phyloP scores from a whole-genome alignment of 805 yeast genomes.

The Ogataea methylovora region DNA sequence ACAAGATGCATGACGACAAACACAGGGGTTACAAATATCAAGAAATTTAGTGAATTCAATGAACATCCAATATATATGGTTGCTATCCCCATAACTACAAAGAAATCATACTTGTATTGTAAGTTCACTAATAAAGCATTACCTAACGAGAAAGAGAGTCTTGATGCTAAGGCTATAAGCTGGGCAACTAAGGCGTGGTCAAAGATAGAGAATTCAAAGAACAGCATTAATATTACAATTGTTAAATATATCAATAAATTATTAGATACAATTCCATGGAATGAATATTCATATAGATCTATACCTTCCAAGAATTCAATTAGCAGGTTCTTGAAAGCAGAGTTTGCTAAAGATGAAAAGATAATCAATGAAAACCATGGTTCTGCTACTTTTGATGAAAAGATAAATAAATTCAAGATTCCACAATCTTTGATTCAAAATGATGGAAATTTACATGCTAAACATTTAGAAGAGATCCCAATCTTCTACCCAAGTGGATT shows the following conservation, averaged over 20 bases:
- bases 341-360: conserved; percentile 14
- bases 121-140: conserved; percentile 26
- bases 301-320: conserved; percentile 65
- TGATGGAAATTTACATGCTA: conserved; percentile 8
- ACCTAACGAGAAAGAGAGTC: conserved; percentile 8
- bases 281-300: conserved; percentile 66
- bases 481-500: conserved; percentile 43
- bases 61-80: conserved; percentile 35
- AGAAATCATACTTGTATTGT: conserved; percentile 58
- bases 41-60: neutral
- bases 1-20: too few species aligned
- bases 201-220: conserved; percentile 47
- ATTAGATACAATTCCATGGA: conserved; percentile 65
- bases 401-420: conserved; percentile 6
- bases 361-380: conserved; percentile 3
- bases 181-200: conserved; percentile 58
- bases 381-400: conserved; percentile 2
- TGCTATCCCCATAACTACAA: conserved; percentile 64
- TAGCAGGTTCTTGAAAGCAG: conserved; percentile 38
- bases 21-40: too few species aligned
- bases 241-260: conserved; percentile 45
- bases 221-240: conserved; percentile 48
- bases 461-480: conserved; percentile 30
- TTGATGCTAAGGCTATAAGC: conserved; percentile 34
- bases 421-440: conserved; percentile 2